phyloP scores from a whole-genome alignment of 257 asterid species.

The Haberlea rhodopensis region DNA sequence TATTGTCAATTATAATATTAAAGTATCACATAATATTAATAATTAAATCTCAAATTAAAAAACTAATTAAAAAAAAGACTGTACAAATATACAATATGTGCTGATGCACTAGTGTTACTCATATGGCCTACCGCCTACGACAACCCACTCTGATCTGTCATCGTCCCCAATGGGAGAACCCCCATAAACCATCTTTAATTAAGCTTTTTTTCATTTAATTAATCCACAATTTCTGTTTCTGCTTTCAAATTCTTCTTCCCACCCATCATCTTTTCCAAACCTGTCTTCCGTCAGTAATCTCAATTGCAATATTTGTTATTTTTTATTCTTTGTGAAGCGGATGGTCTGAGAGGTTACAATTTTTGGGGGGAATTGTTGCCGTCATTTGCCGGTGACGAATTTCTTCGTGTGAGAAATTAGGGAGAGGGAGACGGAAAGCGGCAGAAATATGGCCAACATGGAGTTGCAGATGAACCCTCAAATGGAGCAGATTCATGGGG shows the following conservation, averaged over 20 bases:
- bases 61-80: no score
- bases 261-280: not conserved
- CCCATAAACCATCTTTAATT: conserved; percentile 32
- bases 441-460: conserved; percentile 38
- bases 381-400: conserved; percentile 29
- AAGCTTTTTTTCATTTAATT: not conserved
- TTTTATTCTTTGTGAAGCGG: not conserved
- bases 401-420: conserved; percentile 18
- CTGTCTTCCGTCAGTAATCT: not conserved
- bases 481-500: conserved; percentile 97
- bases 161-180: conserved; percentile 22
- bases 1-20: no score
- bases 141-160: not conserved
- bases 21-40: no score
- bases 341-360: conserved; percentile 21
- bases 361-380: conserved; percentile 16
- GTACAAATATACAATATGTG: no score
- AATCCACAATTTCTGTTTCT: not conserved
- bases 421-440: conserved; percentile 13
- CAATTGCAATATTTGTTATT: not conserved
- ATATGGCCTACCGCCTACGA: not conserved
- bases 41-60: no score
- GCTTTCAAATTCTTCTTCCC: not conserved
- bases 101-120: no score
- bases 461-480: conserved; percentile 81